Conservation (phyloP, 2,329 filamentous ascomycete species). For the Beauveria caledonica region DNA sequence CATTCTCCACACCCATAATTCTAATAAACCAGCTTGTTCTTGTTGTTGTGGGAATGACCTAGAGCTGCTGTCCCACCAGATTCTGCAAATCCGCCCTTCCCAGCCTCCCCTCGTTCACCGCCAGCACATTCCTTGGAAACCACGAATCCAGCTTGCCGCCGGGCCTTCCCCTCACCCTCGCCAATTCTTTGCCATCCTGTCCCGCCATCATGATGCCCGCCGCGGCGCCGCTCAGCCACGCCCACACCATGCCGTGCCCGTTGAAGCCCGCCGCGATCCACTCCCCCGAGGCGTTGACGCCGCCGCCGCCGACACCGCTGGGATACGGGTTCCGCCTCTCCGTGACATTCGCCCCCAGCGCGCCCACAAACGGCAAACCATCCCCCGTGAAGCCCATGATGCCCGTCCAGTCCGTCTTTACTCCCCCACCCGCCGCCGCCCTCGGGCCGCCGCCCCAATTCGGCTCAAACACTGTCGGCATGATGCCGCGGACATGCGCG, state of each 20-base stretch:
- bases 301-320: slow-evolving; percentile 7
- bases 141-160: slow-evolving; percentile 29
- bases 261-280: slow-evolving; percentile 45
- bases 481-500: slow-evolving; percentile 32
- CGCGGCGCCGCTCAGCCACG: slow-evolving; percentile 43
- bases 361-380: slow-evolving; percentile 42
- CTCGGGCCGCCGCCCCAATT: slow-evolving; percentile 24
- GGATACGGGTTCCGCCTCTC: slow-evolving; percentile 10
- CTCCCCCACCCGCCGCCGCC: neutral
- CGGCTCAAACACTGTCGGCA: slow-evolving; percentile 34
- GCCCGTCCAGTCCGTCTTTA: slow-evolving; percentile 41
- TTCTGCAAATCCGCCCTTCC: slow-evolving; percentile 28
- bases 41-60: neutral
- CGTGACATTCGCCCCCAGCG: slow-evolving; percentile 15
- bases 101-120: slow-evolving; percentile 25
- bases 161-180: slow-evolving; percentile 25
- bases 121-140: slow-evolving; percentile 31
- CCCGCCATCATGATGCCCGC: slow-evolving; percentile 38
- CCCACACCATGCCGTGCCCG: slow-evolving; percentile 46
- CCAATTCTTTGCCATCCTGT: slow-evolving; percentile 24
- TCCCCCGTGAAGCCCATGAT: slow-evolving; percentile 41
- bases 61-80: slow-evolving; percentile 16
- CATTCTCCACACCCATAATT: neutral
- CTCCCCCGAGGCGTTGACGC: slow-evolving; percentile 25
- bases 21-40: neutral